These are phyloP conservation scores for Hydnomerulius pinastri DNA, from an alignment of 768 basidiomycete genomes.

Conservation along the genomic window DNA sequence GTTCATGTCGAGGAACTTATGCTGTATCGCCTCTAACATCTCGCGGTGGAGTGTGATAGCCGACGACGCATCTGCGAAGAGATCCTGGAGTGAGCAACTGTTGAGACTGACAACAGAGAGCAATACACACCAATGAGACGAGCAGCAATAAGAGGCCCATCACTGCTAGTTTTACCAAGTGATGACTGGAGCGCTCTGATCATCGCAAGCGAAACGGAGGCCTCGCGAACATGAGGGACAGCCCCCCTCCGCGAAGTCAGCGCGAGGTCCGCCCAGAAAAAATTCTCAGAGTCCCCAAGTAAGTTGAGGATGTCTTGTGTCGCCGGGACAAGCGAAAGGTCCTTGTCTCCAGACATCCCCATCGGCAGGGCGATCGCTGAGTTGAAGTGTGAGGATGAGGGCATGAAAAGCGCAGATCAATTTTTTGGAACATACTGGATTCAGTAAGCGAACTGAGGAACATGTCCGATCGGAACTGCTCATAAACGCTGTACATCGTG, in stretches of 20 bases:
- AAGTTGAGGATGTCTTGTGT: slow-evolving; percentile 59
- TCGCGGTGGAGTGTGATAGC: slow-evolving; percentile 84
- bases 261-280: slow-evolving; percentile 67
- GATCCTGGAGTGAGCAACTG: background rate
- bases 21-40: slow-evolving; percentile 76
- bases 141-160: slow-evolving; percentile 57
- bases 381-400: slow-evolving; percentile 8
- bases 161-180: slow-evolving; percentile 59
- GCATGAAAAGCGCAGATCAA: background rate
- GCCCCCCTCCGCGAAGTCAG: slow-evolving; percentile 58
- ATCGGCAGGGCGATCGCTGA: slow-evolving; percentile 83
- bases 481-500: slow-evolving; percentile 76
- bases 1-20: slow-evolving; percentile 57
- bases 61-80: slow-evolving; percentile 61
- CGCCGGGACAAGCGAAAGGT: slow-evolving; percentile 40
- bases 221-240: slow-evolving; percentile 73
- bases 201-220: slow-evolving; percentile 67
- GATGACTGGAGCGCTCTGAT: slow-evolving; percentile 80
- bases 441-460: slow-evolving; percentile 89
- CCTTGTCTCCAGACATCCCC: slow-evolving; percentile 59
- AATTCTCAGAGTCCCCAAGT: slow-evolving; percentile 66
- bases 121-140: slow-evolving; percentile 56
- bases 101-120: background rate
- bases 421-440: slow-evolving; percentile 70
- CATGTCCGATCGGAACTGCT: slow-evolving; percentile 81